phyloP scores from a whole-genome alignment of 352 stramenopile species.

The Plasmopara muralis region DNA sequence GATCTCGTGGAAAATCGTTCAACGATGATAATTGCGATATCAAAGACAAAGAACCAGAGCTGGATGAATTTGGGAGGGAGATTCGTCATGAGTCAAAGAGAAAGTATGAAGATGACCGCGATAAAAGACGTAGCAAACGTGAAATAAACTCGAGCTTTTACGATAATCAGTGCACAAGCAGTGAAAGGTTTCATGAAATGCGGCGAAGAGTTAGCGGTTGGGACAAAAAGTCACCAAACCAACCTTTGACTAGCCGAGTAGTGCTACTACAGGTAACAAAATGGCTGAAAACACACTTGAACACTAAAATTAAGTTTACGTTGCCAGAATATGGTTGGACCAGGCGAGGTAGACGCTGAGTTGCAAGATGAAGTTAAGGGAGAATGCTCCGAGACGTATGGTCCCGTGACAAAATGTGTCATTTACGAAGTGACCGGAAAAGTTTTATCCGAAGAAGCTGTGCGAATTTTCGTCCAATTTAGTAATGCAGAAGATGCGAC shows the following conservation, averaged over 20 bases:
- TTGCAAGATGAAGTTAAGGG: constrained; percentile 84
- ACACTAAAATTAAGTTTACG: background rate
- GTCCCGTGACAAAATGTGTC: constrained; percentile 66
- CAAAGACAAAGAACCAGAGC: background rate
- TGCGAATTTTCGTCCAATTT: constrained; percentile 89
- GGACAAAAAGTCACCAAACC: constrained; percentile 14
- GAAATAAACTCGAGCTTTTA: constrained; percentile 4
- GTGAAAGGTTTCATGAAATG: constrained; percentile 9
- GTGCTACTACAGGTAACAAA: constrained; percentile 29
- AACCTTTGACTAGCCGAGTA: constrained; percentile 17
- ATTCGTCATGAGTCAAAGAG: constrained; percentile 18
- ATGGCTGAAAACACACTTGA: background rate
- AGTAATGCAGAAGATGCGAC: constrained; percentile 50
- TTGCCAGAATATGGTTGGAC: constrained; percentile 87
- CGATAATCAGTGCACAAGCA: background rate
- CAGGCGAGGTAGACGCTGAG: constrained; percentile 84
- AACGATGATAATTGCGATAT: too few species aligned
- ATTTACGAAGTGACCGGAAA: constrained; percentile 57
- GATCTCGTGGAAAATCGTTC: background rate
- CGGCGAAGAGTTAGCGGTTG: constrained; percentile 23
- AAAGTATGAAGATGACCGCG: constrained; percentile 9
- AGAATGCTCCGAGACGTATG: constrained; percentile 81
- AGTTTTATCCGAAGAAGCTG: constrained; percentile 56
- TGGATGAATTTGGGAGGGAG: constrained; percentile 30
- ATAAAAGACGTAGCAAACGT: constrained; percentile 2